These are phyloP conservation scores for Paraglomus brasilianum DNA, from an alignment of 192 early-diverging fungal genomes.

Conservation along the genomic window DNA sequence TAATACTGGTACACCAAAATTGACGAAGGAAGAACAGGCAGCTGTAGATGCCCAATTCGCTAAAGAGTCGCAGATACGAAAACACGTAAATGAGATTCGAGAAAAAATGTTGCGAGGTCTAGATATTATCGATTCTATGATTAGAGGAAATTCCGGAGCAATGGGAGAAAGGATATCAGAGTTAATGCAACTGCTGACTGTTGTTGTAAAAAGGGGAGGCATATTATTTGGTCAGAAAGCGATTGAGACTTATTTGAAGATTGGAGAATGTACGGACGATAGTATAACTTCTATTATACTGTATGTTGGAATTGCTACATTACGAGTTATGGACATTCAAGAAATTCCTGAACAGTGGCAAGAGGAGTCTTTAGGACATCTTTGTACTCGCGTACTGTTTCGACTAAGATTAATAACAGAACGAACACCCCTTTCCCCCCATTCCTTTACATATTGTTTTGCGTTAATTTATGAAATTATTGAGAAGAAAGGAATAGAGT, in stretches of 20 bases:
- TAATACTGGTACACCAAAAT: constrained; percentile 42
- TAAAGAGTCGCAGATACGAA: constrained; percentile 73
- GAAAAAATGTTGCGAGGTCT: constrained; percentile 60
- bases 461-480: constrained; percentile 66
- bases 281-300: constrained; percentile 42
- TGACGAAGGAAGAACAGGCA: constrained; percentile 75
- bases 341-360: constrained; percentile 50
- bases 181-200: constrained; percentile 56
- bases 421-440: constrained; percentile 50
- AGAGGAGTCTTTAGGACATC: constrained; percentile 44
- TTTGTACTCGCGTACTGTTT: constrained; percentile 64
- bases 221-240: constrained; percentile 58
- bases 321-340: constrained; percentile 47
- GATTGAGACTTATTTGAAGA: constrained; percentile 54
- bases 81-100: constrained; percentile 54
- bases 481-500: constrained; percentile 60
- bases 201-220: constrained; percentile 49
- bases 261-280: constrained; percentile 47
- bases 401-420: constrained; percentile 65
- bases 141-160: constrained; percentile 55
- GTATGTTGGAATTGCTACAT: constrained; percentile 48
- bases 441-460: constrained; percentile 67
- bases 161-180: constrained; percentile 57
- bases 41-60: constrained; percentile 67
- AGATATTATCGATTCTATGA: constrained; percentile 61